These are phyloP conservation scores for Fragilaria crotonensis DNA, from an alignment of 108 stramenopile species.

Conservation along the genomic window DNA sequence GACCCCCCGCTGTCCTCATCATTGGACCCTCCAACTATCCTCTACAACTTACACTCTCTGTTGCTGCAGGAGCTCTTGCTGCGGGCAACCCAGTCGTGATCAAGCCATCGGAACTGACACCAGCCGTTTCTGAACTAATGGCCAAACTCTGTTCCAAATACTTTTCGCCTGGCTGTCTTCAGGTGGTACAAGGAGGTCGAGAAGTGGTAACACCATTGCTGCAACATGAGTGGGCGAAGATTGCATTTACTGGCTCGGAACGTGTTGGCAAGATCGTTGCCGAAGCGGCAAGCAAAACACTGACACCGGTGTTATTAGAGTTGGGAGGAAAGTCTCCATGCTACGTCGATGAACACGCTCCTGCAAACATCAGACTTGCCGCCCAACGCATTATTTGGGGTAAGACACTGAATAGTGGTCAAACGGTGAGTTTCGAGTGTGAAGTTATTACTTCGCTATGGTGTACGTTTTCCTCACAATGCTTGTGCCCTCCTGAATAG, in stretches of 20 bases:
- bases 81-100: conserved; percentile 81
- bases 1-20: conserved; percentile 39
- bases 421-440: conserved; percentile 24
- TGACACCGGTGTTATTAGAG: conserved; percentile 85
- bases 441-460: no score
- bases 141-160: conserved; percentile 35
- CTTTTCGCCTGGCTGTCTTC: conserved; percentile 49
- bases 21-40: conserved; percentile 89
- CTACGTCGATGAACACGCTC: conserved; percentile 51
- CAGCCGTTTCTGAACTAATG: conserved; percentile 33
- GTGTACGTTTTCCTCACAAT: not conserved
- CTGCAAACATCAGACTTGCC: conserved; percentile 41
- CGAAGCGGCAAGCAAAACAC: conserved; percentile 65
- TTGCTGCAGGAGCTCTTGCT: conserved; percentile 60
- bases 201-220: conserved; percentile 52
- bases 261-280: conserved; percentile 63
- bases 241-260: conserved; percentile 86
- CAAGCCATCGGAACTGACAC: conserved; percentile 70
- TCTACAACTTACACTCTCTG: conserved; percentile 39
- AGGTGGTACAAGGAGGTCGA: conserved; percentile 67
- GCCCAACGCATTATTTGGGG: conserved; percentile 55
- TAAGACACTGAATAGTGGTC: conserved; percentile 78
- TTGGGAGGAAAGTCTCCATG: conserved; percentile 89
- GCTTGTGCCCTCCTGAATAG: not conserved
- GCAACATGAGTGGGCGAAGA: conserved; percentile 52